Evolutionary conservation across 108 stramenopile genomes (phyloP), one percentile per base, ranked within the genome.

Genomic region (Schizochytrium sp.): DNA sequence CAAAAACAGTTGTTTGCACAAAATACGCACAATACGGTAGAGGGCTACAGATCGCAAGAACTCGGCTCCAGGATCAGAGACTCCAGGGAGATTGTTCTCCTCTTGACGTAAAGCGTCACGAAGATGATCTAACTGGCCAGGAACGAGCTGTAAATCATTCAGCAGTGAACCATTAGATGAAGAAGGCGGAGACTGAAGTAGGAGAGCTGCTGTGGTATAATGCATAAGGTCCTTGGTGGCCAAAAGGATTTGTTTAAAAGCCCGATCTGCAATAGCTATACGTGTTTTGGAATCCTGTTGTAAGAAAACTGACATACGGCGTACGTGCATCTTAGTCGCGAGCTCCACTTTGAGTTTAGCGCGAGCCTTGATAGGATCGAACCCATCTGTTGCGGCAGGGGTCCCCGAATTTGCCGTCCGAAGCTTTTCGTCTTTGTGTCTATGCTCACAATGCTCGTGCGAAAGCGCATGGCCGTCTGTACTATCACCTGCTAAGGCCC

Each of bases 341-440:
- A 83, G 47, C 76, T 83, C 76, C 45, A 55, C 50, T 53, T 55
- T 55, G 53, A 83, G 76, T 3, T 83, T 83, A 53, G 76, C 76
- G 0, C 76, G 53, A 5, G 76, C 76, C 47, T 49, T 55, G 76
- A 55, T 10, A 17, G 76, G 76, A 42, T 83, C 76, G 40, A 83
- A 83, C 38, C 76, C 76, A 38, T 83, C 76, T 38, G 76, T 83
- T 13, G 76, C 76, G 28, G 76, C 53, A 10, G 76, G 76, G 50
- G 53, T 55, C 10, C 64, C 64, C 10, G 64, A 38, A 8, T 83
- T 49, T 47, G 53, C 47, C 15, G 76, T 83, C 8, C 28, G 76
- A 8, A 83, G 28, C 76, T 83, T 50, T 47, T 49, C 76, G 15
- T 83, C 76, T n/a, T 55, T 49, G 53, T 55, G 76, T 7, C 64